A percentile compares a stretch with the other conserved stretches of the same genome.
phyloP scores from a whole-genome alignment of 805 yeast genomes.

The Cyberlindnera americana region DNA sequence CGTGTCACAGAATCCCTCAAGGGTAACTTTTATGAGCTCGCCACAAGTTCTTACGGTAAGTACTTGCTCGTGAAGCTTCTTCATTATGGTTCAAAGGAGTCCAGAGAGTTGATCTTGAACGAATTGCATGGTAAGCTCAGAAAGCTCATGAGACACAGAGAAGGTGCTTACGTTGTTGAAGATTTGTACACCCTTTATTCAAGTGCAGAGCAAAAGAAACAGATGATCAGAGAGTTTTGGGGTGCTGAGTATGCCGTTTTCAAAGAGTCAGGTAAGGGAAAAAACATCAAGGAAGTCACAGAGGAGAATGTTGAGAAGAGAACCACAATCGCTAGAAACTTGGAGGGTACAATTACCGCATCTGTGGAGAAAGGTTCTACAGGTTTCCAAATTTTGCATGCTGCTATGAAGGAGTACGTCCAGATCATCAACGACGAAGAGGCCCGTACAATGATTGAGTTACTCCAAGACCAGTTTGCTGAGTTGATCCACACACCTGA shows the following conservation, averaged over 20 bases:
- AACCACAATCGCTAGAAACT: conserved; percentile 67
- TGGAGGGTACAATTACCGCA: conserved; percentile 79
- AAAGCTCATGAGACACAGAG: conserved; percentile 92
- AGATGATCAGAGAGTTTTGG: conserved; percentile 95
- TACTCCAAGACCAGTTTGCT: conserved; percentile 83
- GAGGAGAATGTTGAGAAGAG: conserved; percentile 72
- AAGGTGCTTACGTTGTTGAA: conserved; percentile 97
- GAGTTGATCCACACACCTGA: conserved; percentile 94
- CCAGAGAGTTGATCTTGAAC: conserved; percentile 68
- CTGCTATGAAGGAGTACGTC: conserved; percentile 89
- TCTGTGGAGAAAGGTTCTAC: conserved; percentile 94
- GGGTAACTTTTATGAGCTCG: conserved; percentile 75
- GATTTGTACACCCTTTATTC: conserved; percentile 86
- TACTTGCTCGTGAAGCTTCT: conserved; percentile 82
- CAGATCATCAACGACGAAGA: conserved; percentile 68
- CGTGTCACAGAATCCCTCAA: conserved; percentile 63
- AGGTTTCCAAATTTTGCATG: conserved; percentile 93
- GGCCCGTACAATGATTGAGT: conserved; percentile 75
- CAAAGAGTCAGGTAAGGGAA: conserved; percentile 65
- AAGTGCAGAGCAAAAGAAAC: conserved; percentile 76
- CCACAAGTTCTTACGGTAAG: conserved; percentile 92
- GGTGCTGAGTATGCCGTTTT: conserved; percentile 94
- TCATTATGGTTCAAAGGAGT: conserved; percentile 86
- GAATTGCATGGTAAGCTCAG: conserved; percentile 90
- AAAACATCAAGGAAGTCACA: conserved; percentile 63